Evolutionary conservation across 129 eudicot genomes (phyloP), one percentile per base, ranked within the genome.

Genomic region (Erigeron canadensis): DNA sequence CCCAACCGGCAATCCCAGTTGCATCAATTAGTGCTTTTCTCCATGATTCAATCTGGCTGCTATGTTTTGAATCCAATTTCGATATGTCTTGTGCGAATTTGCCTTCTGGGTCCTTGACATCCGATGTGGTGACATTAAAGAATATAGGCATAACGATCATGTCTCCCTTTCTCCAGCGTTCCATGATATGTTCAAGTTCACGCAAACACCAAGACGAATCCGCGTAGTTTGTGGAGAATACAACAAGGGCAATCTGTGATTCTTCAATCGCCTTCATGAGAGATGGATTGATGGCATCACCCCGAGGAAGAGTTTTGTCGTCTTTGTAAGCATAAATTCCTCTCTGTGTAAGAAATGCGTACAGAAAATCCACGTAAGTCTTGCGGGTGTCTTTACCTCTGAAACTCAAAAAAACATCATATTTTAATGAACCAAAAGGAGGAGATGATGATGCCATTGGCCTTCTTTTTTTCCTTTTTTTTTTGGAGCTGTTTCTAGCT

Each of bases 231-330:
- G 22, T 23, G 2, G 65, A 59, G 38, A 59, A 59, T 18, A 59
- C 15, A 11, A 22, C 12, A 41, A 59, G 7, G 6, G 65, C 65
- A 21, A 59, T 28, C 7, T 59, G 65, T 7, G 65, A 59, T 59
- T 59, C 65, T 18, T 59, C 65, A 11, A 59, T 59, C 3, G 65
- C 65, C 15, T 59, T 59, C 65, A 59, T 59, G n/a, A 59, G 65
- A 8, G 65, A 28, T 59, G 65, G 65, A 39, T 28, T n/a, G 65
- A 59, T 23, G 41, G 37, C 15, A 13, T 59, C 65, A n/a, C 65
- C 65, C 9, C 15, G 37, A 4, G 37, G 65, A 28, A 59, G 65
- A 21, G 65, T 59, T 59, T 18, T 39, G 65, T 59, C 65, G 5
- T 59, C 65, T n/a, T 22, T 59, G 18, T 59, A 59, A 28, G 43